These are phyloP conservation scores for Coleophoma eucalyptorum DNA, from an alignment of 2,329 filamentous ascomycete species.

Conservation along the genomic window DNA sequence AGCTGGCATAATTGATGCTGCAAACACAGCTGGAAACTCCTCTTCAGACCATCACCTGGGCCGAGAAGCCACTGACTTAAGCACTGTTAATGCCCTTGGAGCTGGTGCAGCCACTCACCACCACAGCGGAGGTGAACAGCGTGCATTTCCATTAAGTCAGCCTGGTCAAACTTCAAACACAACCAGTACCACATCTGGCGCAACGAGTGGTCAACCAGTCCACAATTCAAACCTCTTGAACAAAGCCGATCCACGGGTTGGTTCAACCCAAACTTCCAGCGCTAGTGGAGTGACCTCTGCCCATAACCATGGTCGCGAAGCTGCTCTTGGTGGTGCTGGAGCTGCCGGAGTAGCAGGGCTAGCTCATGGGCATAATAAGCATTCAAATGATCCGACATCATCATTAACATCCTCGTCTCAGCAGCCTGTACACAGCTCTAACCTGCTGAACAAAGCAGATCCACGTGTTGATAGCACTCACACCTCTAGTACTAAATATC, in stretches of 20 bases:
- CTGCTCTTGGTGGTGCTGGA: constrained; percentile 4
- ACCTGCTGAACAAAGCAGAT: constrained; percentile 40
- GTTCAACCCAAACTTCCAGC: constrained; percentile 35
- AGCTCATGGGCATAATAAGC: no score
- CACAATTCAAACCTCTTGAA: constrained; percentile 32
- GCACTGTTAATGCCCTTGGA: constrained; percentile 1
- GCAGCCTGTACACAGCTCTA: constrained; percentile 24
- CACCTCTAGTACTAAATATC: not conserved
- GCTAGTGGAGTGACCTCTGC: not conserved
- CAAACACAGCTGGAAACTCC: no score
- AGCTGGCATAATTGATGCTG: no score
- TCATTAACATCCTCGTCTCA: no score
- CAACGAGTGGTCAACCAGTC: constrained; percentile 21
- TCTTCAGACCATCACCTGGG: not conserved
- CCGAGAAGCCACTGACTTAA: constrained; percentile 12
- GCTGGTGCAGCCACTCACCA: not conserved
- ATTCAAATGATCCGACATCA: no score
- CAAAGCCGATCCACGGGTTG: constrained; percentile 44
- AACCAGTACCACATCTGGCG: not conserved
- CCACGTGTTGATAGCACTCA: constrained; percentile 48
- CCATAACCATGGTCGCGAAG: constrained; percentile 10
- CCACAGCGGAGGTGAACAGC: not conserved
- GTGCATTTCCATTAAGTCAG: no score
- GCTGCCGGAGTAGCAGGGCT: constrained; percentile 4
- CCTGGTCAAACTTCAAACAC: not conserved